A percentile compares a stretch with the other conserved stretches of the same genome.
phyloP scores from a whole-genome alignment of 2,329 filamentous ascomycete species.

The Clonostachys rosea region DNA sequence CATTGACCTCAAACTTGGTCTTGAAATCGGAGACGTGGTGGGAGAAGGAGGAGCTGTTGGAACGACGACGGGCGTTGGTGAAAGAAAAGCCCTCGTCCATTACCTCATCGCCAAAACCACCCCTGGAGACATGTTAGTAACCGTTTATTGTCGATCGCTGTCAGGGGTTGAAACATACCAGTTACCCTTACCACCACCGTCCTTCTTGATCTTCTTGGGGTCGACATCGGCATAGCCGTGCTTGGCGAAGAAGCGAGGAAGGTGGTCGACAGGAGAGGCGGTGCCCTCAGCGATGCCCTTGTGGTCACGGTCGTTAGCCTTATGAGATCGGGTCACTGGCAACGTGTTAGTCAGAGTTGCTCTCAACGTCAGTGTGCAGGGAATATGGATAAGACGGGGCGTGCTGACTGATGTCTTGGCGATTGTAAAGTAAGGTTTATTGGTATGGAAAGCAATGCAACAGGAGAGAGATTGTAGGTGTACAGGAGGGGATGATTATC shows the following conservation, averaged over 20 bases:
- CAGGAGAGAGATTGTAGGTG: background rate
- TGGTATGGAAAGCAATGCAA: background rate
- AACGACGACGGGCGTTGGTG: constrained; percentile 81
- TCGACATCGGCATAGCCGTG: constrained; percentile 74
- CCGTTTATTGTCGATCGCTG: background rate
- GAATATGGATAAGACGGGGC: background rate
- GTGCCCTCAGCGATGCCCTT: constrained; percentile 72
- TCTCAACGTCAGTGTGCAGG: background rate
- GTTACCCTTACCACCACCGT: constrained; percentile 87
- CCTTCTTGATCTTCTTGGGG: constrained; percentile 95
- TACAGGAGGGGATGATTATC: background rate
- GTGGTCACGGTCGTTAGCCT: constrained; percentile 91
- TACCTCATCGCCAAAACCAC: constrained; percentile 75
- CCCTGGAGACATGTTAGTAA: constrained; percentile 49
- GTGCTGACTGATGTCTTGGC: background rate
- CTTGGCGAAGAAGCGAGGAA: constrained; percentile 94
- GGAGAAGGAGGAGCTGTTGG: constrained; percentile 78
- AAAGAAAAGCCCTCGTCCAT: constrained; percentile 81
- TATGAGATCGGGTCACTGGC: constrained; percentile 95
- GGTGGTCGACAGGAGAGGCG: constrained; percentile 62
- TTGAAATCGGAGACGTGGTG: constrained; percentile 74
- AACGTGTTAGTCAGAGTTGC: constrained; percentile 4
- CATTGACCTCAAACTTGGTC: constrained; percentile 93
- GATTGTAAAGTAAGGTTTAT: background rate
- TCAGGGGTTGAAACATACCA: constrained; percentile 53